These are phyloP conservation scores for Solanum lycopersicoides DNA, from an alignment of 257 asterid genomes.

Conservation along the genomic window DNA sequence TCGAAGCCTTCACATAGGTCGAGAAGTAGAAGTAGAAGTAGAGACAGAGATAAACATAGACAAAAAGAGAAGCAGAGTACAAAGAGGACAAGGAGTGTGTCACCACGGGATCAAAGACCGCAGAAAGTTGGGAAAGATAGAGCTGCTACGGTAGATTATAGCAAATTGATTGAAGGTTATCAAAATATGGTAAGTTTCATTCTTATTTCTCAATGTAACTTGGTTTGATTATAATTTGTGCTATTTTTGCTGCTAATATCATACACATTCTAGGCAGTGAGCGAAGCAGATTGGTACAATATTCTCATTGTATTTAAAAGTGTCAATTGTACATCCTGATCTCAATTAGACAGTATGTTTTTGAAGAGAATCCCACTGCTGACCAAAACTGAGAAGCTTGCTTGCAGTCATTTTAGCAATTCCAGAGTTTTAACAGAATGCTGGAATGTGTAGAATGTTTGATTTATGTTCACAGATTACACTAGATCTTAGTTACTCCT, in stretches of 20 bases:
- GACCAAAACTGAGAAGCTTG: background rate
- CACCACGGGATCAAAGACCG: background rate
- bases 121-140: conserved; percentile 8
- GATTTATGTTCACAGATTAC: background rate
- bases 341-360: background rate
- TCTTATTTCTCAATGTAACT: background rate
- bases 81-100: conserved; percentile 13
- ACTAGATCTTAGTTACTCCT: background rate
- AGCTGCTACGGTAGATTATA: conserved; percentile 33
- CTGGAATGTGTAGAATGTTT: background rate
- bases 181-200: conserved; percentile 48
- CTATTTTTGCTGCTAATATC: background rate
- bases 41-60: conserved; percentile 27
- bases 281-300: background rate
- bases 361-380: background rate
- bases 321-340: background rate
- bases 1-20: conserved; percentile 13
- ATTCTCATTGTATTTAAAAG: background rate
- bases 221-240: background rate
- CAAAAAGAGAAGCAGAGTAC: conserved; percentile 30
- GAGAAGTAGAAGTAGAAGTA: conserved; percentile 28
- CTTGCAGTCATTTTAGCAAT: background rate
- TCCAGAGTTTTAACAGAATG: background rate
- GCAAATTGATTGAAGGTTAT: conserved; percentile 55
- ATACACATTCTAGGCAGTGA: background rate